These are phyloP conservation scores for Cubamyces lactineus DNA, from an alignment of 768 basidiomycete genomes.

Conservation along the genomic window DNA sequence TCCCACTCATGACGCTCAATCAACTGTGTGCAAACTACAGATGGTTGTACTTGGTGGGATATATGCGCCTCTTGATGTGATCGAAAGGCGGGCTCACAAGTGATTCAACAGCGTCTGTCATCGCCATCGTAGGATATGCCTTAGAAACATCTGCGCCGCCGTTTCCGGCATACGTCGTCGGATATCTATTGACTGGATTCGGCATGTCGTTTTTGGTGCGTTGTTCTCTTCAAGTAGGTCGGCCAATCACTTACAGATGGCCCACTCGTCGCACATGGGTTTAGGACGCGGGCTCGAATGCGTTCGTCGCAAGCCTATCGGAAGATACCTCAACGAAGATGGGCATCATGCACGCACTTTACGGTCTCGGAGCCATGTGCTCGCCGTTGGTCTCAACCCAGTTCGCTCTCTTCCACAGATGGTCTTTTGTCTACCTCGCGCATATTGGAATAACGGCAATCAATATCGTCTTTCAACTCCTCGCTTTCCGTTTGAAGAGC, in stretches of 20 bases:
- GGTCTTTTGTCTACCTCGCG: slow-evolving; percentile 48
- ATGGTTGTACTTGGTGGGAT: slow-evolving; percentile 10
- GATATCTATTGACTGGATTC: slow-evolving; percentile 49
- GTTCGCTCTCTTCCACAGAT: slow-evolving; percentile 41
- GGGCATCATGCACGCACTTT: slow-evolving; percentile 49
- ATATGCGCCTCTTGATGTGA: not conserved
- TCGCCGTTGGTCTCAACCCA: slow-evolving; percentile 57
- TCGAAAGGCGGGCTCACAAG: not conserved
- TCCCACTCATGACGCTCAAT: not conserved
- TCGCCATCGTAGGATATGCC: slow-evolving; percentile 55
- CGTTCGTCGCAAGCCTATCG: slow-evolving; percentile 63
- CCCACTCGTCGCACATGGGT: too few relatives aligned
- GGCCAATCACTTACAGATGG: not conserved
- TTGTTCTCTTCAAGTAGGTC: not conserved
- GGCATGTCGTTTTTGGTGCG: slow-evolving; percentile 39
- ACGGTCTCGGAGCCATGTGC: slow-evolving; percentile 58
- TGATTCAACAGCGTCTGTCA: slow-evolving; percentile 45
- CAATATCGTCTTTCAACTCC: slow-evolving; percentile 22
- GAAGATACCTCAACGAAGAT: slow-evolving; percentile 63
- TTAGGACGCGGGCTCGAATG: slow-evolving; percentile 74
- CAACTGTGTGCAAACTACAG: not conserved
- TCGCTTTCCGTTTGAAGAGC: slow-evolving; percentile 33
- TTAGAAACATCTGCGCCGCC: slow-evolving; percentile 59
- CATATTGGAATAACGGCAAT: slow-evolving; percentile 33
- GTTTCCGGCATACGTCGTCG: slow-evolving; percentile 62